Base-by-base conservation (phyloP, 2,329 filamentous ascomycete species). In the Penicillium janthinellum region DNA sequence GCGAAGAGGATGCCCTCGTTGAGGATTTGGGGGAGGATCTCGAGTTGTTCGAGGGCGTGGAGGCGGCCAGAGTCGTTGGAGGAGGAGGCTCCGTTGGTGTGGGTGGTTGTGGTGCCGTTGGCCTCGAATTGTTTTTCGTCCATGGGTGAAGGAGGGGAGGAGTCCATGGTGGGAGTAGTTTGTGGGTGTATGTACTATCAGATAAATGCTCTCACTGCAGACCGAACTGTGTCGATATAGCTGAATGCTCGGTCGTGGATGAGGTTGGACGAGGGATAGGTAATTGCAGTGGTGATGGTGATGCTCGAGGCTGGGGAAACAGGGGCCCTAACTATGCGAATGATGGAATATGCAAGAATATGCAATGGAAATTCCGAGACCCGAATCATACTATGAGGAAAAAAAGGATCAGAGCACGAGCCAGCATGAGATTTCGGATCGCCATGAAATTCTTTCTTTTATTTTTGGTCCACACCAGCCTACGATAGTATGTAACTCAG, bases 1-100 rank as follows among this genome's bases (percentile, higher is more conserved):
- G 73, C 70, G 50, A 76, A 73, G 47, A 75, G 57, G 28, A 75
- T 74, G 3, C 74, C 74, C 54, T 76, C 73, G 51, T 69, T 68
- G 1, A 75, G 69, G 35, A 76, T 75, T 28, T 74, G 71, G 7
- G 74, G 74, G 5, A 75, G 67, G 37, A 75, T 69, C 45, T 74
- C 69, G 39, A 75, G 65, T 31, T 73, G 66, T 11, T 73, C 70
- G 8, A 75, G 70, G 38, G 67, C 67, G 25, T 73, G 66, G 2
- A 73, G 65, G 22, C 66, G 66, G 38, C 67, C 64, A 7, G 63
- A 58, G 20, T 65, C 63, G 22, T 53, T 59, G 57, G 54, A 53
- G n/a, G 42, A 41, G 12, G 56, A 22, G 41, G 56, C 41, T 2
- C 53, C 35, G 11, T 39, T 39, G 49, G 15, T 8, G 22, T 52